Percentiles rank a stretch among this genome's conserved stretches.
Evolutionary conservation across 148 eudicot species (phyloP).

Genomic region (Nepenthes mirabilis): DNA sequence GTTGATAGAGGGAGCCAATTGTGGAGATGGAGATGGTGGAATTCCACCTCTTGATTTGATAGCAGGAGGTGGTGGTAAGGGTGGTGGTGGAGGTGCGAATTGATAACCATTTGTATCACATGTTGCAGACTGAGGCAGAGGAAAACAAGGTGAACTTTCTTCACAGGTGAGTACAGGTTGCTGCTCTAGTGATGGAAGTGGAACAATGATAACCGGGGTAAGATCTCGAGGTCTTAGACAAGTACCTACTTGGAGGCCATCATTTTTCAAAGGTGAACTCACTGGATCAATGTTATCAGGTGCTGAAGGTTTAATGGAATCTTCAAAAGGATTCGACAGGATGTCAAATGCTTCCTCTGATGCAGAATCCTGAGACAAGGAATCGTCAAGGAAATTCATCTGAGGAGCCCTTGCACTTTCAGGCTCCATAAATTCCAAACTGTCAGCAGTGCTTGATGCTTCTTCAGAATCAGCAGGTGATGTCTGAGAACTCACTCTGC

Average conservation of each 20-base stretch:
- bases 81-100: constrained; percentile 9
- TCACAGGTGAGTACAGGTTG: constrained; percentile 12
- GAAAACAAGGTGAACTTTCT: constrained; percentile 11
- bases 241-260: constrained; percentile 12
- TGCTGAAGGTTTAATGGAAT: constrained; percentile 14
- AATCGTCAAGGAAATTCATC: constrained; percentile 52
- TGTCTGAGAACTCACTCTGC: constrained; percentile 54
- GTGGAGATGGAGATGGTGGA: constrained; percentile 13
- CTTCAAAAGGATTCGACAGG: constrained; percentile 22
- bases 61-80: constrained; percentile 4
- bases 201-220: constrained; percentile 9
- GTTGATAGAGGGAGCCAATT: not conserved
- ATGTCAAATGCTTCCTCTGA: constrained; percentile 60
- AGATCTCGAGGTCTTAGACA: not conserved
- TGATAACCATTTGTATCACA: constrained; percentile 10
- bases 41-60: constrained; percentile 3
- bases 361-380: constrained; percentile 53
- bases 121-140: constrained; percentile 9
- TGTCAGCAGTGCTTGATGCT: constrained; percentile 78
- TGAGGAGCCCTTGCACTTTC: constrained; percentile 43
- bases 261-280: constrained; percentile 17
- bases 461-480: constrained; percentile 97
- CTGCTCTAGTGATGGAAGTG: constrained; percentile 1
- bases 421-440: constrained; percentile 74
- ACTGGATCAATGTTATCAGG: constrained; percentile 20